Evolutionary conservation across 805 yeast species (phyloP).

Genomic region (Maudiozyma barnettii): DNA sequence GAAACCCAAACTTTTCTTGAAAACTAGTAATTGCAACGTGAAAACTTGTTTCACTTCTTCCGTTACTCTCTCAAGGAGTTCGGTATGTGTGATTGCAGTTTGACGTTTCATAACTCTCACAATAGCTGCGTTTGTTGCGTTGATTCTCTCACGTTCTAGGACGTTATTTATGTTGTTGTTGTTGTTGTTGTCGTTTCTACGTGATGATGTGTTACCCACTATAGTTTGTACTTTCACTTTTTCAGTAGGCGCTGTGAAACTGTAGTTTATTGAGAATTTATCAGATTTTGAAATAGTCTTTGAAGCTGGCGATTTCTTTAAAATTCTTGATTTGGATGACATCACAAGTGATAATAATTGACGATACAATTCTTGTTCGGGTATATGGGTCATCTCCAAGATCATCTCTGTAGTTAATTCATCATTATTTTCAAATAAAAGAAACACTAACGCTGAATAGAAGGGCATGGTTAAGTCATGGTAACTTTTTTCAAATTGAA

Average conservation of each 20-base stretch:
- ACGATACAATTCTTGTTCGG: constrained; percentile 60
- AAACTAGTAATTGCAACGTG: constrained; percentile 54
- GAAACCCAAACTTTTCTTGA: constrained; percentile 65
- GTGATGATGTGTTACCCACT: neutral
- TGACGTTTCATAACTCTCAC: constrained; percentile 82
- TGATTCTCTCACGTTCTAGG: constrained; percentile 53
- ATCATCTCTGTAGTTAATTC: constrained; percentile 54
- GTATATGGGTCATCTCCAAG: constrained; percentile 55
- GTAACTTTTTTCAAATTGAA: constrained; percentile 54
- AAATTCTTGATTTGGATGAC: constrained; percentile 70
- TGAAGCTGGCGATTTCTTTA: constrained; percentile 65
- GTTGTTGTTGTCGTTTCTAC: constrained; percentile 9
- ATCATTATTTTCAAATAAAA: constrained; percentile 56
- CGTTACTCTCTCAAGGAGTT: constrained; percentile 56
- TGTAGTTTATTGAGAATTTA: constrained; percentile 54
- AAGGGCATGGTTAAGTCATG: constrained; percentile 78
- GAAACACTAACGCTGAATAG: constrained; percentile 66
- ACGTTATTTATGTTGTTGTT: constrained; percentile 40
- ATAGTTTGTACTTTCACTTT: constrained; percentile 51
- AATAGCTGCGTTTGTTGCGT: constrained; percentile 73
- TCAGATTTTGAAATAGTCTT: constrained; percentile 59
- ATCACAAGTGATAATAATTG: constrained; percentile 78
- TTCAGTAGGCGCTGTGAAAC: constrained; percentile 56
- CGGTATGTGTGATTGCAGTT: constrained; percentile 50
- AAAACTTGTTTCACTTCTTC: constrained; percentile 54